phyloP scores from a whole-genome alignment of 2,329 filamentous ascomycete genomes.

The Podosphaera leucotricha region DNA sequence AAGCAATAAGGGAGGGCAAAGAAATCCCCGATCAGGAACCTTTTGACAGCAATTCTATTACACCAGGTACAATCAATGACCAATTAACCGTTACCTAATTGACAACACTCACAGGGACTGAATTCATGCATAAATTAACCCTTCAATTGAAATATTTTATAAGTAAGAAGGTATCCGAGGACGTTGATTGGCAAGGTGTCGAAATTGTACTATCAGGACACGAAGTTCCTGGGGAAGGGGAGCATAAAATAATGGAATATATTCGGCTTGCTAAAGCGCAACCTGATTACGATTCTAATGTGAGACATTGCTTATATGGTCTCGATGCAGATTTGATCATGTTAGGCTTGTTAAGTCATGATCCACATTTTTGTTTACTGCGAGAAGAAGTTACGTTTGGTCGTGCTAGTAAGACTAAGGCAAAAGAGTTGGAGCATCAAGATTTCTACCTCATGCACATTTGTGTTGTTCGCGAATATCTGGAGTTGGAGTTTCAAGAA shows the following conservation, averaged over 20 bases:
- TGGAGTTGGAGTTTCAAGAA: conserved; percentile 92
- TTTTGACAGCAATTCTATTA: conserved; percentile 98
- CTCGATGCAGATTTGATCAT: conserved; percentile 96
- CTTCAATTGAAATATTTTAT: conserved; percentile 93
- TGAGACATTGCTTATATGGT: conserved; percentile 91
- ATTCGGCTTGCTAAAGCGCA: conserved; percentile 95
- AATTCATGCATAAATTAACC: conserved; percentile 93
- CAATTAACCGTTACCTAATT: neutral
- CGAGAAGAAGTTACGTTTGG: conserved; percentile 97
- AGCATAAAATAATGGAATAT: conserved; percentile 99
- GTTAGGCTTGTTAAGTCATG: conserved; percentile 88
- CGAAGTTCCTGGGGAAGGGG: conserved; percentile 91
- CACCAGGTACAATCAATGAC: conserved; percentile 29
- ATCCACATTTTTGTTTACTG: conserved; percentile 91
- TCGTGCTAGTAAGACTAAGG: conserved; percentile 63
- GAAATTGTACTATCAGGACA: conserved; percentile 93
- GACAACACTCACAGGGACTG: conserved; percentile 26
- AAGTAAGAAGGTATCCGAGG: conserved; percentile 95
- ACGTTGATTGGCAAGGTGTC: conserved; percentile 90
- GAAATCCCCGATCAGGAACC: conserved; percentile 88
- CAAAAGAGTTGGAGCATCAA: conserved; percentile 92
- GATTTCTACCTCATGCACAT: conserved; percentile 97
- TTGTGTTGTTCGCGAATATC: conserved; percentile 89
- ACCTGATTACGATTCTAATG: conserved; percentile 72
- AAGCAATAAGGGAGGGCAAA: conserved; percentile 69